Conservation (phyloP, 176 grass and related monocot species). For the Otatea glauca region DNA sequence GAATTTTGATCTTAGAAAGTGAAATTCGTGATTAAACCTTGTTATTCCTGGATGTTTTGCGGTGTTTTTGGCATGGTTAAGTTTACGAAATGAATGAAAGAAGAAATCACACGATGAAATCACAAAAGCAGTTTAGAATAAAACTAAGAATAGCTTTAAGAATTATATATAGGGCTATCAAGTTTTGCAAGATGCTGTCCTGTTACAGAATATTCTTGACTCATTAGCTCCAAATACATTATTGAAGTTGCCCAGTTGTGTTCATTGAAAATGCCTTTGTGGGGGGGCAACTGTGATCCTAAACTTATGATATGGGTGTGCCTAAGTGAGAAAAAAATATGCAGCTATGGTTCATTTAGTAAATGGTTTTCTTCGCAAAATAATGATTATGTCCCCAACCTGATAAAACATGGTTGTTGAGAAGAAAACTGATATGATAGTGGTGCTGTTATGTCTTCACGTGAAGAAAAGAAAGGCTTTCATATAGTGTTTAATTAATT, state of each 20-base stretch:
- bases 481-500: not conserved
- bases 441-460: not conserved
- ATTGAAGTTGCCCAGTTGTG: not conserved
- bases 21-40: not conserved
- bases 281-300: conserved; percentile 8
- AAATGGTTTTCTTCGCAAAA: not conserved
- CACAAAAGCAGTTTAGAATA: conserved; percentile 5
- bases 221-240: not conserved
- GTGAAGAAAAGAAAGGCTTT: not conserved
- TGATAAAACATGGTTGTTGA: not conserved
- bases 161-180: not conserved
- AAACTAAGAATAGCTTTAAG: conserved; percentile 22
- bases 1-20: not conserved
- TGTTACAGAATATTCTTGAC: not conserved
- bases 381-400: not conserved
- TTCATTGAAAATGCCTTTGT: conserved; percentile 11
- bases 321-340: not conserved
- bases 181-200: conserved; percentile 24
- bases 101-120: not conserved
- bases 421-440: conserved; percentile 5
- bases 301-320: not conserved
- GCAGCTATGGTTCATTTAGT: conserved; percentile 1
- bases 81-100: not conserved
- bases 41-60: not conserved
- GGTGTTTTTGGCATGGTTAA: not conserved